Base-by-base conservation (phyloP, 129 eudicot species). In the Pseudognaphalium luteoalbum region DNA sequence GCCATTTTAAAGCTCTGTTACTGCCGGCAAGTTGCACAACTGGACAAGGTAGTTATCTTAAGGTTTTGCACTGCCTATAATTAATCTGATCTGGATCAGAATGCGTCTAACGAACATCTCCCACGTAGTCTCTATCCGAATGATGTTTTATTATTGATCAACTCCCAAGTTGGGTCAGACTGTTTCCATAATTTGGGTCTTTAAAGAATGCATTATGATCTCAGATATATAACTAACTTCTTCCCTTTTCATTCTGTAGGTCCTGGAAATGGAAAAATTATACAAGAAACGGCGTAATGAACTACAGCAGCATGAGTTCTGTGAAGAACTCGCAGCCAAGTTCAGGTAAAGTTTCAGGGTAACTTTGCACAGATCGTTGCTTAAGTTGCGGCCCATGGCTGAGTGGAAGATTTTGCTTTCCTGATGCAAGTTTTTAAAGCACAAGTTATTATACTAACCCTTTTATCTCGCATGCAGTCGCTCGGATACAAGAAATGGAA, bases 311-410 rank as follows among this genome's bases (percentile, higher is more conserved):
- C 77, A 82, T 80, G 83, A 86, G 78, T 81, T 81, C 30, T 93
- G 87, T 74, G 81, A 86, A 80, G 90, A 93, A 66, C 87, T 93
- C 51, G 90, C 96, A 20, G 54, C 82, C 72, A 88, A 86, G 20
- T 93, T 93, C 72, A 88, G 85, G 98, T 92, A 83, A 59, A 41
- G 21, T 51, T 65, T 44, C 11, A 16, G 32, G 12, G 34, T 50
- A 30, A 51, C 62, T 51, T 66, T 50, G 37, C 35, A 22, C 5
- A 34, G 33, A 7, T 66, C 33, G 39, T 76, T 71, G 42, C 72
- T 30, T 19, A 70, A 70, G 68, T 4, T 59, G 41, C 20, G 47
- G 16, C n/a, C 15, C 20, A 22, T 70, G 33, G 61, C 70, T 47
- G 32, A 25, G 37, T 78, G 44, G 59, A 57, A 14, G 20, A 4